Evolutionary conservation across 176 grass and related monocot genomes (phyloP).

Genomic region (Triticum aestivum): DNA sequence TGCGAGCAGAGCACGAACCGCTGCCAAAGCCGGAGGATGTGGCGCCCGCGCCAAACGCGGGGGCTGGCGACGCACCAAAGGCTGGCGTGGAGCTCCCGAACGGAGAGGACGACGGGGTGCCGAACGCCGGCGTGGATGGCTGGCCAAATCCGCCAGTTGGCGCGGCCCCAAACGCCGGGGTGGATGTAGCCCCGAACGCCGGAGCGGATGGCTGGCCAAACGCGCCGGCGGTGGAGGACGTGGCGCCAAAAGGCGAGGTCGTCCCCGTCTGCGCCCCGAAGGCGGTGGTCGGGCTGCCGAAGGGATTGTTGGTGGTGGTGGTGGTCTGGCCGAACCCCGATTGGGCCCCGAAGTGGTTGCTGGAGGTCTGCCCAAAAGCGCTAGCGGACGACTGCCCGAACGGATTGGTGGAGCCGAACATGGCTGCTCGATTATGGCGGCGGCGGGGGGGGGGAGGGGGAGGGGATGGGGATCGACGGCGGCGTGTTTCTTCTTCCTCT

Average conservation of each 20-base stretch:
- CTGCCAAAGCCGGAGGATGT: slow-evolving; percentile 63
- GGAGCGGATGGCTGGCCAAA: slow-evolving; percentile 61
- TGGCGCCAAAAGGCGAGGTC: slow-evolving; percentile 42
- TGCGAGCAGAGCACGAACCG: slow-evolving; percentile 26
- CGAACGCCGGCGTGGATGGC: slow-evolving; percentile 39
- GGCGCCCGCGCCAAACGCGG: slow-evolving; percentile 47
- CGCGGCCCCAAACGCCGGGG: slow-evolving; percentile 6
- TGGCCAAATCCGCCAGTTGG: slow-evolving; percentile 5
- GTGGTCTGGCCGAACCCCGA: slow-evolving; percentile 64
- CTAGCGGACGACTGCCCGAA: slow-evolving; percentile 47
- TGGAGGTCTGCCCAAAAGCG: slow-evolving; percentile 63
- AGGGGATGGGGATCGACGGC: not conserved
- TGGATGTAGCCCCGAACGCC: slow-evolving; percentile 13
- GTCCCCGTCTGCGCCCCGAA: slow-evolving; percentile 53
- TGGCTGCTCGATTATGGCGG: slow-evolving; percentile 11
- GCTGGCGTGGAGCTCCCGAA: slow-evolving; percentile 45
- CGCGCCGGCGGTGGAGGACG: slow-evolving; percentile 39
- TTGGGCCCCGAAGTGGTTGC: slow-evolving; percentile 57
- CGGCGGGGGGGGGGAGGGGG: not conserved
- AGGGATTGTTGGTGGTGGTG: slow-evolving; percentile 55
- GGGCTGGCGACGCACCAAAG: slow-evolving; percentile 38
- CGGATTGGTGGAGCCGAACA: slow-evolving; percentile 60
- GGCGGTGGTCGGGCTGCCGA: slow-evolving; percentile 59
- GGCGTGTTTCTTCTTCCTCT: slow-evolving; percentile 5
- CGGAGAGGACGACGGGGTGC: slow-evolving; percentile 37